phyloP scores from a whole-genome alignment of 164 flowering plant species.

The Kingdonia uniflora region DNA sequence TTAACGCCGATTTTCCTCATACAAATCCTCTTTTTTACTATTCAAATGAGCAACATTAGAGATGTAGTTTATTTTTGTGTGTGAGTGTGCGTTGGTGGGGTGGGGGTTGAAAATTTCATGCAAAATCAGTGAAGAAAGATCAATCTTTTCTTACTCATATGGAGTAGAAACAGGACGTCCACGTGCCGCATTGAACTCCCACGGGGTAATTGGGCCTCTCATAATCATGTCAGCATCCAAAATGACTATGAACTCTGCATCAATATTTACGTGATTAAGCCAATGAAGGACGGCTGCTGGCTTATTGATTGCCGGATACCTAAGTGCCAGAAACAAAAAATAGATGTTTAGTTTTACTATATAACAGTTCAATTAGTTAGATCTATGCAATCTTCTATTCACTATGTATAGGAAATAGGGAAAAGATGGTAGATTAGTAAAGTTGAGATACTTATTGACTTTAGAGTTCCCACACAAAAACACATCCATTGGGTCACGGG shows the following conservation, averaged over 20 bases:
- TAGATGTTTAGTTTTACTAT: too few relatives aligned
- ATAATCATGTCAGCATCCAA: conserved; percentile 97
- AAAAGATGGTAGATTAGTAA: too few relatives aligned
- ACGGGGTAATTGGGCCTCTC: conserved; percentile 91
- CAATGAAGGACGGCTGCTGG: conserved; percentile 96
- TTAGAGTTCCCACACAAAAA: neutral
- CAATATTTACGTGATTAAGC: conserved; percentile 78
- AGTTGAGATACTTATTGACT: too few relatives aligned
- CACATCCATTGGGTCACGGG: neutral
- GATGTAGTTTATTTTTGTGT: too few relatives aligned
- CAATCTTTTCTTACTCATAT: conserved; percentile 55
- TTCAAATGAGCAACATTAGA: too few relatives aligned
- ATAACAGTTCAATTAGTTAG: too few relatives aligned
- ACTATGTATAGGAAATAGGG: too few relatives aligned
- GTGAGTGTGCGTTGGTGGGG: too few relatives aligned
- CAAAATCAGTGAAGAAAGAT: neutral
- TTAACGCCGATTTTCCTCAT: too few relatives aligned
- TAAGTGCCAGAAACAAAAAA: conserved; percentile 19
- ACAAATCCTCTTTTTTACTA: too few relatives aligned
- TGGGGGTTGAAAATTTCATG: too few relatives aligned
- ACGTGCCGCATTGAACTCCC: conserved; percentile 89
- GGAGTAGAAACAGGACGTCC: conserved; percentile 96
- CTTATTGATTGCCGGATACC: conserved; percentile 99
- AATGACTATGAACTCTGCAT: conserved; percentile 90
- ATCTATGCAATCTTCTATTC: too few relatives aligned